Conservation (phyloP, 75 land plant species). For the Selaginella tamariscina region DNA sequence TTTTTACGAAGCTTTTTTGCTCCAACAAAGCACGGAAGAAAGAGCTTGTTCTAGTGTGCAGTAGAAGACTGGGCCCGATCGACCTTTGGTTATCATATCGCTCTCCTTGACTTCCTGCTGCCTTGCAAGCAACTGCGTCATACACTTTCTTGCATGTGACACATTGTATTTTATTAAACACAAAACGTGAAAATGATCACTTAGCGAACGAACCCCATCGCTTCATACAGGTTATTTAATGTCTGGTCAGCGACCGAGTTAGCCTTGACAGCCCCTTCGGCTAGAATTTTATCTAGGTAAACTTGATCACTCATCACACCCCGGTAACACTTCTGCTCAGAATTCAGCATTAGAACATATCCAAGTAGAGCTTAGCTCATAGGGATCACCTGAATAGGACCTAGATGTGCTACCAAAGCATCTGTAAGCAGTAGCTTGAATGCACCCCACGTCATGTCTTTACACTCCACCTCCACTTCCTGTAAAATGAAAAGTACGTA, state of each 20-base stretch:
- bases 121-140: too few species aligned
- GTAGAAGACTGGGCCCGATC: too few species aligned
- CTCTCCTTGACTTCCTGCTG: too few species aligned
- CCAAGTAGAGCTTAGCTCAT: not conserved
- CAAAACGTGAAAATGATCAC: too few species aligned
- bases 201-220: slow-evolving; percentile 97
- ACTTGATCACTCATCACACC: slow-evolving; percentile 69
- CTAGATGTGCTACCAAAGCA: slow-evolving; percentile 66
- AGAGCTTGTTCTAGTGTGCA: too few species aligned
- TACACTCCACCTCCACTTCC: slow-evolving; percentile 82
- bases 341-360: not conserved
- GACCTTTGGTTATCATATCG: too few species aligned
- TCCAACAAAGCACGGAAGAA: too few species aligned
- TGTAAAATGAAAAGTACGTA: slow-evolving; percentile 13
- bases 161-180: too few species aligned
- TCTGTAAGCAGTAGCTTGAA: slow-evolving; percentile 72
- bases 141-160: too few species aligned
- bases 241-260: slow-evolving; percentile 59
- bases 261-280: slow-evolving; percentile 68
- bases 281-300: slow-evolving; percentile 58
- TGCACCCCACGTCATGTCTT: slow-evolving; percentile 82
- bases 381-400: slow-evolving; percentile 83
- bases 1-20: too few species aligned
- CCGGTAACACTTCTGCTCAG: slow-evolving; percentile 47
- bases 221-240: slow-evolving; percentile 64